Evolutionary conservation across 306 rosid genomes (phyloP), one percentile per base, ranked within the genome.

Genomic region (Castanea crenata): DNA sequence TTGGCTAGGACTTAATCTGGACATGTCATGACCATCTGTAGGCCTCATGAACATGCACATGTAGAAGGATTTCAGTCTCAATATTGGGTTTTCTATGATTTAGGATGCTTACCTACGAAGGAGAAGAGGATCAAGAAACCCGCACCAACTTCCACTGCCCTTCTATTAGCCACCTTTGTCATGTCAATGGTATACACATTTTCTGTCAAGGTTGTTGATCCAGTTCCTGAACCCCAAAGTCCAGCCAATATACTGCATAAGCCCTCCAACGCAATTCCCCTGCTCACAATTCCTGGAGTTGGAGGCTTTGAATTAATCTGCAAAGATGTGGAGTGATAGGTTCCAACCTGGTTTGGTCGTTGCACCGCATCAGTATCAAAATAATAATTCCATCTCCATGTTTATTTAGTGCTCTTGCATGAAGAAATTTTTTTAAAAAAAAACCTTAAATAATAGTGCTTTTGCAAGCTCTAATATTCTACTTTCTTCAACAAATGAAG

Each of bases 181-280:
- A 77, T 73, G 71, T 85, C 82, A 81, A 95, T 90, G 14, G 98
- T 91, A 77, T 95, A 87, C 69, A 83, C 56, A 79, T 95, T 95
- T 88, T 95, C 99, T 56, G 99, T 95, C 86, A 95, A 90, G 56
- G 99, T 95, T 12, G 98, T 90, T 74, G 98, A 83, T 41, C 99
- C 99, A 38, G 97, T 89, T 67, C 99, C 98, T 27, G 98, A 83
- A 78, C 99, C 99, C 98, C 96, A 95, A 74, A 92, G 73, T 72
- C 98, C 99, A 55, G 98, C 93, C 82, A 95, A 82, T 78, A 95
- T 85, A 78, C 99, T 89, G 80, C 99, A 95, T 83, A 95, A 90
- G 75, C 99, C 99, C 87, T 95, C 99, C 82, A 95, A 49, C 16
- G 94, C 99, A 85, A 95, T 92, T 74, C 99, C 99, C 84, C 99